Conservation (phyloP, 768 basidiomycete species). For the Mycena indigotica region DNA sequence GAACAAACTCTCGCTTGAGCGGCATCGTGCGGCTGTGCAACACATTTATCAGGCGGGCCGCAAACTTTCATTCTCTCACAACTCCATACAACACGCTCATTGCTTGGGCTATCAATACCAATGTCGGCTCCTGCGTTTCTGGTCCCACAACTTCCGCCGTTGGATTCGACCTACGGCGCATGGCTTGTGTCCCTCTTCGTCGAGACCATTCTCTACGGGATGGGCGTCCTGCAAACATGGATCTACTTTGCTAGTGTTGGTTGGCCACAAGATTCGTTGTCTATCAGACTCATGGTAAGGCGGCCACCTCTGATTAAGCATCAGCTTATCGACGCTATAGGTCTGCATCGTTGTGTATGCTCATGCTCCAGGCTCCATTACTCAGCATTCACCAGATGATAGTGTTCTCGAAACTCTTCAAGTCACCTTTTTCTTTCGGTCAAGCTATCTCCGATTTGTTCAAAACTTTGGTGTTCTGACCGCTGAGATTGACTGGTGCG, state of each 20-base stretch:
- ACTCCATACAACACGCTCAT: background rate
- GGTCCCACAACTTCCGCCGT: background rate
- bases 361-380: background rate
- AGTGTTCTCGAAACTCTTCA: constrained; percentile 16
- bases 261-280: background rate
- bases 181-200: constrained; percentile 15
- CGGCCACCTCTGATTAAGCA: background rate
- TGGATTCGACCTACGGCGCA: constrained; percentile 17
- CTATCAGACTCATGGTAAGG: constrained; percentile 4
- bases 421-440: constrained; percentile 8
- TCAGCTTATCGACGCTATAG: background rate
- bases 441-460: constrained; percentile 15
- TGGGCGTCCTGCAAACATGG: constrained; percentile 12
- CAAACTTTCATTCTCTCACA: too few relatives aligned
- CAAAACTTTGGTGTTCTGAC: constrained; percentile 3
- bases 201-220: constrained; percentile 11
- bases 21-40: background rate
- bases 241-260: constrained; percentile 4
- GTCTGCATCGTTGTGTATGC: background rate
- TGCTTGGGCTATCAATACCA: background rate
- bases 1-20: background rate
- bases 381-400: background rate
- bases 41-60: too few relatives aligned
- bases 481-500: constrained; percentile 12
- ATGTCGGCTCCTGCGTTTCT: background rate